phyloP scores from a whole-genome alignment of 208 protist species.

The Leishmania guyanensis region DNA sequence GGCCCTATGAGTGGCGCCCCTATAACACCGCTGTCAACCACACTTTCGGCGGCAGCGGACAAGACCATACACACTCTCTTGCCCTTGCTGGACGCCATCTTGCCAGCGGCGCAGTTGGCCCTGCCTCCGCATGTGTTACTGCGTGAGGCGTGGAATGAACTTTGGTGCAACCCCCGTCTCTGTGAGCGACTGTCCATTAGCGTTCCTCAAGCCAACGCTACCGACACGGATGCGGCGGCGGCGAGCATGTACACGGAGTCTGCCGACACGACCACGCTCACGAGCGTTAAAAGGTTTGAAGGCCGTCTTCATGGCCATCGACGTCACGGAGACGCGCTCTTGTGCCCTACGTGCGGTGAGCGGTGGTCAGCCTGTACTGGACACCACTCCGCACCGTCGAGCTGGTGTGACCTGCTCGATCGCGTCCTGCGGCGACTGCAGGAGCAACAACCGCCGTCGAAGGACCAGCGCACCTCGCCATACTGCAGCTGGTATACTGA shows the following conservation, averaged over 20 bases:
- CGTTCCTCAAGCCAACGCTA: not conserved
- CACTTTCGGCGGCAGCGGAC: not conserved
- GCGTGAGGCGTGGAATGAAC: constrained; percentile 76
- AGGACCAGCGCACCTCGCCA: constrained; percentile 34
- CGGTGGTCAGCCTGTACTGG: constrained; percentile 58
- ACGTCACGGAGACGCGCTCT: constrained; percentile 20
- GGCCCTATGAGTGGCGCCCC: not conserved
- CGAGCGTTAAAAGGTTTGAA: constrained; percentile 14
- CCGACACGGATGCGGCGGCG: not conserved
- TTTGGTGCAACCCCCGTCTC: constrained; percentile 48
- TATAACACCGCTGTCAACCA: not conserved
- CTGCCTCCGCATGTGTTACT: constrained; percentile 42
- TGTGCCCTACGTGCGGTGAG: constrained; percentile 70
- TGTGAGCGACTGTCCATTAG: constrained; percentile 31
- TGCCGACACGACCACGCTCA: constrained; percentile 15
- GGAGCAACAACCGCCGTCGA: not conserved
- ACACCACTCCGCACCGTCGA: constrained; percentile 55
- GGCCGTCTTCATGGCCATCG: constrained; percentile 4
- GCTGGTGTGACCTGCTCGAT: constrained; percentile 58
- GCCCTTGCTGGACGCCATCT: constrained; percentile 33
- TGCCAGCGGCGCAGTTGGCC: constrained; percentile 30
- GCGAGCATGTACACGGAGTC: constrained; percentile 17
- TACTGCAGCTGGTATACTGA: constrained; percentile 60
- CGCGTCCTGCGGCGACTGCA: constrained; percentile 47
- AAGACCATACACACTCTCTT: constrained; percentile 23